Base-by-base conservation (phyloP, 192 early-diverging fungal genomes). In the Backusella parvicylindrica region DNA sequence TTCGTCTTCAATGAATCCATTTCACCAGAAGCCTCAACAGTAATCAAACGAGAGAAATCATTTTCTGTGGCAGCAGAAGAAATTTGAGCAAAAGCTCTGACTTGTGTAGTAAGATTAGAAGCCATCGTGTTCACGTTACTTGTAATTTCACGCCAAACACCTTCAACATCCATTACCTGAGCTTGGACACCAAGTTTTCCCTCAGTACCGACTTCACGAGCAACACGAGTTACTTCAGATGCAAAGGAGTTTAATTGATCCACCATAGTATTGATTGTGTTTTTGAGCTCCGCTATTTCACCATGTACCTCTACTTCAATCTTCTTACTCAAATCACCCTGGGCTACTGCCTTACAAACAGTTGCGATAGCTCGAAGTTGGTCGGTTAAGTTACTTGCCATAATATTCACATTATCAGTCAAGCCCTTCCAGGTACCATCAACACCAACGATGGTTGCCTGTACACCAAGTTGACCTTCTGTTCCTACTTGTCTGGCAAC, bases 1-100 rank as follows among this genome's bases (percentile, higher is more conserved):
- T n/a, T n/a, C n/a, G n/a, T n/a, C 90, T 70, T 89, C 82, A 81
- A 90, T 90, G 72, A 91, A 28, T 91, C 92, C n/a, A n/a, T n/a
- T n/a, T n/a, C n/a, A n/a, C n/a, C n/a, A n/a, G n/a, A n/a, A n/a
- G n/a, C n/a, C n/a, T n/a, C n/a, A n/a, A n/a, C n/a, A n/a, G n/a
- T n/a, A n/a, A n/a, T n/a, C n/a, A n/a, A n/a, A n/a, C n/a, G n/a
- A n/a, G n/a, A n/a, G n/a, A n/a, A n/a, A n/a, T n/a, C n/a, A n/a
- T n/a, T n/a, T n/a, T n/a, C n/a, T n/a, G n/a, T n/a, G n/a, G n/a
- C n/a, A n/a, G n/a, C n/a, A n/a, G n/a, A n/a, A n/a, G n/a, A n/a
- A n/a, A n/a, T n/a, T n/a, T n/a, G n/a, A n/a, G n/a, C n/a, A n/a
- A n/a, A n/a, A n/a, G n/a, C n/a, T n/a, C n/a, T n/a, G n/a, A n/a